phyloP scores from a whole-genome alignment of 495 filamentous ascomycete species.

The Penicillium mononematosum region DNA sequence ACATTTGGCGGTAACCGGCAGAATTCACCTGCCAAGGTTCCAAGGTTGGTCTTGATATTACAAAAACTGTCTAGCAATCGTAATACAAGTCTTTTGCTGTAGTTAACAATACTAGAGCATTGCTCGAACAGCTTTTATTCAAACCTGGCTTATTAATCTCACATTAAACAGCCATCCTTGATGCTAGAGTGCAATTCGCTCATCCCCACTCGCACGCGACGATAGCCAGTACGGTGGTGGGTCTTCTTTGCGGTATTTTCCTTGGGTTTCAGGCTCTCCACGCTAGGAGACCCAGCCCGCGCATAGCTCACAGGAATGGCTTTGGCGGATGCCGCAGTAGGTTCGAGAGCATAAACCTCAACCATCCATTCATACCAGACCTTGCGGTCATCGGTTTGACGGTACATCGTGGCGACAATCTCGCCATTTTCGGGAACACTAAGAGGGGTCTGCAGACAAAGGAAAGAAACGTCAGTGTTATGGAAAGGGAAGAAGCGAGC shows the following conservation, averaged over 20 bases:
- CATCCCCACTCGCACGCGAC: constrained; percentile 69
- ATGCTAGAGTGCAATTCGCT: constrained; percentile 88
- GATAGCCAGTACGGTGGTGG: constrained; percentile 54
- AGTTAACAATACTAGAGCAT: background rate
- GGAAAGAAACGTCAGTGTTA: background rate
- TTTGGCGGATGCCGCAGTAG: constrained; percentile 18
- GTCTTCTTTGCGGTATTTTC: constrained; percentile 14
- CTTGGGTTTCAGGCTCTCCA: constrained; percentile 29
- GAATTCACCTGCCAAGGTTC: too few species aligned
- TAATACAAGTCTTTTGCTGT: background rate
- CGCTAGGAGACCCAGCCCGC: constrained; percentile 31
- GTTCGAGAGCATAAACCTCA: constrained; percentile 68
- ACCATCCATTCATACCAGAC: constrained; percentile 99
- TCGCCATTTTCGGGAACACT: constrained; percentile 83
- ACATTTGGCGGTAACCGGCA: too few species aligned
- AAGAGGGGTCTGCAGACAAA: constrained; percentile 64
- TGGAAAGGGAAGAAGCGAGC: constrained; percentile 1
- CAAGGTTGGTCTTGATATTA: too few species aligned
- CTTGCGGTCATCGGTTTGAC: constrained; percentile 89
- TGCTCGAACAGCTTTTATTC: background rate
- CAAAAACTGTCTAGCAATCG: too few species aligned
- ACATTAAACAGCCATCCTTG: constrained; percentile 92
- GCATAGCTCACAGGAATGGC: constrained; percentile 37
- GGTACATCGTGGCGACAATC: constrained; percentile 88
- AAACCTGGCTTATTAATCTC: constrained; percentile 7